These are phyloP conservation scores for Forsythia suspensa DNA, from an alignment of 257 asterid species.

Conservation along the genomic window DNA sequence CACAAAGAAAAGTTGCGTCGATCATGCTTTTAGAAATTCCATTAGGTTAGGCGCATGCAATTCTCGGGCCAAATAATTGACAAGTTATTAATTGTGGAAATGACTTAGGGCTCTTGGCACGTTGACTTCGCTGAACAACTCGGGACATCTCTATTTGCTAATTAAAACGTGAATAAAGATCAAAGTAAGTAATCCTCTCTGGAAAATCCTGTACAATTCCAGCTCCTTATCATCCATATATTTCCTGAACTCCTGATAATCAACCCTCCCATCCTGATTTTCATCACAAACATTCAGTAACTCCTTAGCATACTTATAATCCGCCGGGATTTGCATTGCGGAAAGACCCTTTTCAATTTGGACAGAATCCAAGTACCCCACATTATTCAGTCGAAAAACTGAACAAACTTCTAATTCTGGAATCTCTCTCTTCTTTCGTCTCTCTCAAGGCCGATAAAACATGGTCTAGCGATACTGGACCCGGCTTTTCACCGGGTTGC, in stretches of 20 bases:
- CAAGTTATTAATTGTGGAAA: no score
- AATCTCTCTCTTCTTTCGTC: conserved; percentile 78
- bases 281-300: conserved; percentile 78
- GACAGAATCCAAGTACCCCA: conserved; percentile 70
- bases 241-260: conserved; percentile 85
- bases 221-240: conserved; percentile 98
- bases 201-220: conserved; percentile 87
- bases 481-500: conserved; percentile 87
- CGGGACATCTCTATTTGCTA: no score
- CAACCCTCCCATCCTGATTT: conserved; percentile 91
- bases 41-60: no score
- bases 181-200: conserved; percentile 19
- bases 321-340: conserved; percentile 88
- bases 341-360: conserved; percentile 83
- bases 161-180: no score
- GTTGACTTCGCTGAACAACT: no score
- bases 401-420: conserved; percentile 71
- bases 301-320: conserved; percentile 96
- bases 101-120: no score
- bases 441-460: conserved; percentile 83
- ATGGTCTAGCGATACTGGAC: conserved; percentile 85
- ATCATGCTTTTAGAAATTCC: no score
- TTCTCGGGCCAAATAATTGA: no score
- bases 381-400: conserved; percentile 65
- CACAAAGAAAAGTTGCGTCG: no score